A percentile compares a stretch with the other conserved stretches of the same genome.
Conservation (phyloP, 2,329 filamentous ascomycete genomes). For the Colletotrichum limetticola region DNA sequence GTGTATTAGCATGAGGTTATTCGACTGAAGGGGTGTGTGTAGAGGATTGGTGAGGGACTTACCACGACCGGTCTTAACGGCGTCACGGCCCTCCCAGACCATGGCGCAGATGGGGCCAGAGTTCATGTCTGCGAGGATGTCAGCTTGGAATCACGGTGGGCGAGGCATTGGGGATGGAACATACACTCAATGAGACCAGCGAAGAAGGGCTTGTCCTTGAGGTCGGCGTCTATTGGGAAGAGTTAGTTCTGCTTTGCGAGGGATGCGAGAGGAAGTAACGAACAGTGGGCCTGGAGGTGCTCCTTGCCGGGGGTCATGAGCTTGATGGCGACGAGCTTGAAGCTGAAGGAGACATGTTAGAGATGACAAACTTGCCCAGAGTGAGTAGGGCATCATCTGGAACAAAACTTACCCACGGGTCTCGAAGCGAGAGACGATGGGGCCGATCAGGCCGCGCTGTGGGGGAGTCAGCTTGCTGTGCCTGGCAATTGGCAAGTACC, state of each 20-base stretch:
- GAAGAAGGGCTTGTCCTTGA: slow-evolving; percentile 97
- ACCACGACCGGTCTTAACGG: slow-evolving; percentile 97
- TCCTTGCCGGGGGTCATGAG: slow-evolving; percentile 87
- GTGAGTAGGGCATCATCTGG: background rate
- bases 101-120: slow-evolving; percentile 98
- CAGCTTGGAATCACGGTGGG: slow-evolving; percentile 7
- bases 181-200: slow-evolving; percentile 90
- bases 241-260: slow-evolving; percentile 41
- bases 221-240: slow-evolving; percentile 75
- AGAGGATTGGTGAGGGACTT: slow-evolving; percentile 49
- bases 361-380: background rate
- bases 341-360: slow-evolving; percentile 63
- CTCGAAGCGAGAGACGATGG: slow-evolving; percentile 99
- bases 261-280: slow-evolving; percentile 43
- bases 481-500: slow-evolving; percentile 19
- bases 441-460: slow-evolving; percentile 95
- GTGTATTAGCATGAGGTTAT: slow-evolving; percentile 36
- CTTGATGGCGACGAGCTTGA: slow-evolving; percentile 99
- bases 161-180: background rate
- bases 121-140: slow-evolving; percentile 80
- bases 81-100: slow-evolving; percentile 99
- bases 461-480: slow-evolving; percentile 19
- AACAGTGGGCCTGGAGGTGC: slow-evolving; percentile 97
- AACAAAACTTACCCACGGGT: slow-evolving; percentile 77
- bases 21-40: slow-evolving; percentile 24